Conservation (phyloP, 345 rosid genomes). For the Iberis pinnata region DNA sequence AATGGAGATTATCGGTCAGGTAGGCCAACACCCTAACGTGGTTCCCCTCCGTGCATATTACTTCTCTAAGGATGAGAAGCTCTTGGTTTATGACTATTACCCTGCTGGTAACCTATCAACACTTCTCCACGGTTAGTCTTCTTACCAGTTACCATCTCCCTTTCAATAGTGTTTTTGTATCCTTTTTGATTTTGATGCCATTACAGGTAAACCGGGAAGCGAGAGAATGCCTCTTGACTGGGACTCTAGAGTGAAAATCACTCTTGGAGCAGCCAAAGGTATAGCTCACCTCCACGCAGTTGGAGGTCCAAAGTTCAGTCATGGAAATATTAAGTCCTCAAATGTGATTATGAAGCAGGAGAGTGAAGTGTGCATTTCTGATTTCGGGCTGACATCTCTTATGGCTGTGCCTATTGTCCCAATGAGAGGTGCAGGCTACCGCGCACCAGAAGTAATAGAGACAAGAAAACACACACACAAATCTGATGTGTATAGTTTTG, state of each 20-base stretch:
- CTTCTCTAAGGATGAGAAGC: slow-evolving; percentile 87
- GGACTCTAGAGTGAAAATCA: slow-evolving; percentile 61
- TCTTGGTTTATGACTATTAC: slow-evolving; percentile 64
- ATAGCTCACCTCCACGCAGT: slow-evolving; percentile 63
- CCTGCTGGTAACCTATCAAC: slow-evolving; percentile 54
- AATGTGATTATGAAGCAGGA: slow-evolving; percentile 64
- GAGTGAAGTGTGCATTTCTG: slow-evolving; percentile 48
- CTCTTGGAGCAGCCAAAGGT: slow-evolving; percentile 60
- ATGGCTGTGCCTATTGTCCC: slow-evolving; percentile 57
- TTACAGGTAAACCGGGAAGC: slow-evolving; percentile 46
- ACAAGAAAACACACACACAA: slow-evolving; percentile 64
- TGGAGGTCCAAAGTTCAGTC: slow-evolving; percentile 67
- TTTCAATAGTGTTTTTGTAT: neutral
- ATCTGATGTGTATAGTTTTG: slow-evolving; percentile 72
- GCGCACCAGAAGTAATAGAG: slow-evolving; percentile 65
- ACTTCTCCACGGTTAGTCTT: slow-evolving; percentile 63
- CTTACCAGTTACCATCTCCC: slow-evolving; percentile 1
- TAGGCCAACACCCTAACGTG: slow-evolving; percentile 61
- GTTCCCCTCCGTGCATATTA: slow-evolving; percentile 78
- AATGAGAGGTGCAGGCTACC: slow-evolving; percentile 61
- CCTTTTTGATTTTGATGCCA: slow-evolving; percentile 6
- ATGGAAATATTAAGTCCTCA: slow-evolving; percentile 82
- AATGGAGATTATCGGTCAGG: slow-evolving; percentile 69
- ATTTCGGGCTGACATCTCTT: slow-evolving; percentile 61
- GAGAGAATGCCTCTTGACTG: slow-evolving; percentile 64